Evolutionary conservation across 768 basidiomycete species (phyloP), one percentile per base, ranked within the genome.

Genomic region (Rhodotorula diobovata): DNA sequence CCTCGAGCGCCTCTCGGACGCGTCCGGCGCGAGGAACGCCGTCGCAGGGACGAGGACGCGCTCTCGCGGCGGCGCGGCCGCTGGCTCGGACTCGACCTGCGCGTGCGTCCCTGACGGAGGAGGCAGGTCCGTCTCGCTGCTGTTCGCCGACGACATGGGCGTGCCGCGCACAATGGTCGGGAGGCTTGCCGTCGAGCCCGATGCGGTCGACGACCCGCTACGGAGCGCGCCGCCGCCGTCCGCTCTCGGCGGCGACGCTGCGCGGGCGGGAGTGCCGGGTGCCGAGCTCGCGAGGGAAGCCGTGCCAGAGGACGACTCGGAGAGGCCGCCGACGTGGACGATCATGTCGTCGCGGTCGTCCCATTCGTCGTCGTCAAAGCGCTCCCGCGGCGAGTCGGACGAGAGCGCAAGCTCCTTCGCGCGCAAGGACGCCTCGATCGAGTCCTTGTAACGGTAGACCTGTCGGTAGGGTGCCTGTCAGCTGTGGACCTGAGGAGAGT

Each of bases 361-460:
- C 73, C 73, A 76, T 6, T 62, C 66, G 11, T 64, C n/a, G 7
- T 67, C 64, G 54, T 53, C 39, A 2, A 39, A 55, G 25, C 11
- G 34, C 32, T 14, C 15, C 16, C 28, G 4, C 12, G 41, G 34
- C n/a, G 18, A 18, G 6, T 7, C 2, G 8, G 30, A 7, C 25
- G n/a, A 28, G 18, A 67, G 51, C 16, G 54, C 66, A 64, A 77
- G 54, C 10, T 91, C 89, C 85, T 86, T 87, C 58, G 79, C 79
- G 76, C 89, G 87, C 21, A 93, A 81, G 55, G 83, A 80, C 10
- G 85, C 84, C 9, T 90, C 85, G 48, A 92, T 83, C 2, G 79
- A 81, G 73, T 93, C 90, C 71, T 88, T 86, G 77, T 94, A 94
- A 65, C 90, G 83, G n/a, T 89, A 87, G 21, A 93, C 81, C 30